Conservation (phyloP, 2,329 filamentous ascomycete species). For the Beauveria bassiana region DNA sequence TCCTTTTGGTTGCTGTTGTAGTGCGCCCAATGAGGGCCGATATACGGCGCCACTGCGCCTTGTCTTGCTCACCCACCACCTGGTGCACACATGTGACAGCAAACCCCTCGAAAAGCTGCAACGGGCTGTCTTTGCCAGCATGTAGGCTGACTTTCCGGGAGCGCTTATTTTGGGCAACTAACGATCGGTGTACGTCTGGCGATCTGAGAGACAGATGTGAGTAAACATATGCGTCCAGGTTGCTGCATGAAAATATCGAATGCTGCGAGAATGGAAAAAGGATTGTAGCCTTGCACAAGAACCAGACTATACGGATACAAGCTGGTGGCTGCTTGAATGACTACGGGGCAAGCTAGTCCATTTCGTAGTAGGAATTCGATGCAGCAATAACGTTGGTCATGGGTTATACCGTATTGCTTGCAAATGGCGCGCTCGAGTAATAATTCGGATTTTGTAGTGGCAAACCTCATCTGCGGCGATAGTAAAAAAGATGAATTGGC, state of each 20-base stretch:
- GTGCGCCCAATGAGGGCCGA: neutral
- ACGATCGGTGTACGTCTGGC: neutral
- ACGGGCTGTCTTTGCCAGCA: neutral
- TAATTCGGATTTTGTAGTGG: neutral
- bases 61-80: neutral
- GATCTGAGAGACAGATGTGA: neutral
- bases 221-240: neutral
- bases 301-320: neutral
- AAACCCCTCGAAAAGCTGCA: neutral
- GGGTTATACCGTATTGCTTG: neutral
- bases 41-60: neutral
- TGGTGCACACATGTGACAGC: neutral
- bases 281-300: neutral
- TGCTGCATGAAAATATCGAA: neutral
- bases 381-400: neutral
- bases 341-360: neutral
- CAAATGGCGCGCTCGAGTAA: neutral
- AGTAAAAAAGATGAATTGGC: neutral
- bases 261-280: neutral
- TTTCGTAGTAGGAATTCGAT: neutral
- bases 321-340: neutral
- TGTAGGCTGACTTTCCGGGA: neutral
- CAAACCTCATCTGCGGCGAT: neutral
- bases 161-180: neutral
- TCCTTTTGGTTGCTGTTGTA: neutral